phyloP scores from a whole-genome alignment of 1,284 basidiomycete genomes.

The Sporisorium scitamineum region DNA sequence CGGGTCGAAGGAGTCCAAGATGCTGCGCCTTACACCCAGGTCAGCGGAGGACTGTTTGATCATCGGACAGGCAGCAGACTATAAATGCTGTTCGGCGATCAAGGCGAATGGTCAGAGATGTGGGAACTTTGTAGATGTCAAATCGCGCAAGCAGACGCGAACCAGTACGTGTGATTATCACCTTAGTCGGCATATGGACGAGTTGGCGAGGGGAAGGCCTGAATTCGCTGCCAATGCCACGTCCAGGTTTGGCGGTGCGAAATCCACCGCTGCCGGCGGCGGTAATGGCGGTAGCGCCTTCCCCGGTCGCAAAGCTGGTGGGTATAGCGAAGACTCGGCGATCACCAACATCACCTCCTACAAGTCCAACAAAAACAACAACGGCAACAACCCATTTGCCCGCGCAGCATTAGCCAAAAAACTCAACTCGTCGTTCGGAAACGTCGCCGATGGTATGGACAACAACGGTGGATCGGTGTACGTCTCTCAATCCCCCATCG shows the following conservation, averaged over 20 bases:
- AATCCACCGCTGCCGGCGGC: too few relatives aligned
- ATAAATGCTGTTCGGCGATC: slow-evolving; percentile 82
- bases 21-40: slow-evolving; percentile 87
- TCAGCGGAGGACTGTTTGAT: slow-evolving; percentile 82
- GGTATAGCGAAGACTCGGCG: slow-evolving; percentile 10
- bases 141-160: slow-evolving; percentile 29
- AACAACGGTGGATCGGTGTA: slow-evolving; percentile 33
- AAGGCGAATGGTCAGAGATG: slow-evolving; percentile 82
- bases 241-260: slow-evolving; percentile 10
- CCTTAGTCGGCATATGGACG: slow-evolving; percentile 82
- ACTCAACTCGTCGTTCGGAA: slow-evolving; percentile 28
- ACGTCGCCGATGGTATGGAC: slow-evolving; percentile 41
- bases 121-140: slow-evolving; percentile 73
- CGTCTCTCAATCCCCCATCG: slow-evolving; percentile 18
- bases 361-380: not conserved
- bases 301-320: slow-evolving; percentile 8
- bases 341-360: slow-evolving; percentile 21
- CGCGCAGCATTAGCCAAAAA: slow-evolving; percentile 14
- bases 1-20: slow-evolving; percentile 72
- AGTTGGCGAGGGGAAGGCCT: slow-evolving; percentile 77
- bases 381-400: slow-evolving; percentile 2
- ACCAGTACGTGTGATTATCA: slow-evolving; percentile 83
- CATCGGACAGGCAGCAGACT: slow-evolving; percentile 85
- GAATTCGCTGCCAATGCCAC: slow-evolving; percentile 76
- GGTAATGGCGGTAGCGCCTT: slow-evolving; percentile 11